phyloP scores from a whole-genome alignment of 257 asterid genomes.

The Dorcoceras hygrometricum region DNA sequence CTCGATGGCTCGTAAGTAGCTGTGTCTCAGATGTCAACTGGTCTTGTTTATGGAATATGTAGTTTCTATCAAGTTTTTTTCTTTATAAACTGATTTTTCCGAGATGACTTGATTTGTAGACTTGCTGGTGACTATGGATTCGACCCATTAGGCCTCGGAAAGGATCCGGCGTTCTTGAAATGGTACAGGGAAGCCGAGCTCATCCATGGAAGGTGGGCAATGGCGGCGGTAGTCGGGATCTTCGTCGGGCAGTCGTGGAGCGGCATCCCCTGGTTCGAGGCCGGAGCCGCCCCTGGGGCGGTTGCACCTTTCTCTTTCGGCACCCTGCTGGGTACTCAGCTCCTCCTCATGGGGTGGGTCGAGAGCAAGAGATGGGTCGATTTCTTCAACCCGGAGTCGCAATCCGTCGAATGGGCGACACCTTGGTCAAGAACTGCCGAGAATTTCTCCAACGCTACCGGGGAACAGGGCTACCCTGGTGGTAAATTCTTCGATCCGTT shows the following conservation, averaged over 20 bases:
- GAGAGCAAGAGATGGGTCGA: conserved; percentile 99
- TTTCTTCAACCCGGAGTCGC: conserved; percentile 88
- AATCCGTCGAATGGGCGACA: conserved; percentile 93
- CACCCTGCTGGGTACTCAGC: conserved; percentile 87
- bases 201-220: conserved; percentile 98
- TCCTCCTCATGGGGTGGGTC: conserved; percentile 97
- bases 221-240: conserved; percentile 89
- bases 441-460: conserved; percentile 79
- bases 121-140: conserved; percentile 94
- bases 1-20: conserved; percentile 98
- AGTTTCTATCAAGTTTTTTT: too few relatives aligned
- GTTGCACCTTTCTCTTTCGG: conserved; percentile 97
- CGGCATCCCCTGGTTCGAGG: conserved; percentile 94
- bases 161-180: conserved; percentile 90
- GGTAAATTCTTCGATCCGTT: conserved; percentile 92
- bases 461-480: conserved; percentile 94
- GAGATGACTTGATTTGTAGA: conserved; percentile 40
- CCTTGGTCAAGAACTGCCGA: conserved; percentile 92
- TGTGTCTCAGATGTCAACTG: neutral
- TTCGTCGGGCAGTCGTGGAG: conserved; percentile 95
- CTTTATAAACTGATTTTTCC: too few relatives aligned
- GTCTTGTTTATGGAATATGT: neutral
- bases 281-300: conserved; percentile 94
- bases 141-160: conserved; percentile 93
- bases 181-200: conserved; percentile 99